phyloP scores from a whole-genome alignment of 352 stramenopile species.

The Phytopythium vexans region DNA sequence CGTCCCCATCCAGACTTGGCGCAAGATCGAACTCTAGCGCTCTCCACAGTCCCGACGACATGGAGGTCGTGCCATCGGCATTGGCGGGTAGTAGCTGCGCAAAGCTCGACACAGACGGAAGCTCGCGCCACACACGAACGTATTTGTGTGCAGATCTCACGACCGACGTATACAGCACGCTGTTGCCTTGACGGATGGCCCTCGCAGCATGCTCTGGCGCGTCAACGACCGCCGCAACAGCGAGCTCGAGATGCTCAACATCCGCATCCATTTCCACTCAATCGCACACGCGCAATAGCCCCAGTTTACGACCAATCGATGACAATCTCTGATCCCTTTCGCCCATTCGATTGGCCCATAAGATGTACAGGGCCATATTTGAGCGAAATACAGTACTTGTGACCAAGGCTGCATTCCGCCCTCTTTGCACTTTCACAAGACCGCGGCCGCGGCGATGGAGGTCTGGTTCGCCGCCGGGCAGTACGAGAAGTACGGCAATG shows the following conservation, averaged over 20 bases:
- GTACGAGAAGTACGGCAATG: constrained; percentile 43
- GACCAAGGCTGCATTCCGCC: too few relatives aligned
- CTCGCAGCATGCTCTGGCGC: too few relatives aligned
- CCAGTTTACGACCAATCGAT: too few relatives aligned
- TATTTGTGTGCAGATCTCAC: constrained; percentile 8
- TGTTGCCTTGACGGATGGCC: too few relatives aligned
- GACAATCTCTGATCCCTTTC: too few relatives aligned
- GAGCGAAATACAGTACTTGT: too few relatives aligned
- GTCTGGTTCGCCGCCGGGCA: constrained; percentile 67
- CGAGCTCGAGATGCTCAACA: too few relatives aligned
- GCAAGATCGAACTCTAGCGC: constrained; percentile 16
- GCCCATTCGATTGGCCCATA: too few relatives aligned
- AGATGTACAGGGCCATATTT: too few relatives aligned
- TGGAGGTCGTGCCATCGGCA: constrained; percentile 4
- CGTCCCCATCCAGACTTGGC: too few relatives aligned
- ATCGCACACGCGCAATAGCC: background rate
- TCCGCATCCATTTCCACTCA: too few relatives aligned
- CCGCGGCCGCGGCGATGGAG: constrained; percentile 40
- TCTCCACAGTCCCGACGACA: constrained; percentile 28
- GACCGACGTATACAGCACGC: constrained; percentile 21
- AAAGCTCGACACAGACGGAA: constrained; percentile 11
- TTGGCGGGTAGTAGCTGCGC: constrained; percentile 16
- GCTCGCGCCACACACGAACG: constrained; percentile 11
- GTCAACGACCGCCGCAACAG: too few relatives aligned
- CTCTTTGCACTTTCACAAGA: background rate